Percentiles rank a stretch among this genome's conserved stretches.
Evolutionary conservation across 2,329 filamentous ascomycete genomes (phyloP).

Genomic region (Cercospora zeina): DNA sequence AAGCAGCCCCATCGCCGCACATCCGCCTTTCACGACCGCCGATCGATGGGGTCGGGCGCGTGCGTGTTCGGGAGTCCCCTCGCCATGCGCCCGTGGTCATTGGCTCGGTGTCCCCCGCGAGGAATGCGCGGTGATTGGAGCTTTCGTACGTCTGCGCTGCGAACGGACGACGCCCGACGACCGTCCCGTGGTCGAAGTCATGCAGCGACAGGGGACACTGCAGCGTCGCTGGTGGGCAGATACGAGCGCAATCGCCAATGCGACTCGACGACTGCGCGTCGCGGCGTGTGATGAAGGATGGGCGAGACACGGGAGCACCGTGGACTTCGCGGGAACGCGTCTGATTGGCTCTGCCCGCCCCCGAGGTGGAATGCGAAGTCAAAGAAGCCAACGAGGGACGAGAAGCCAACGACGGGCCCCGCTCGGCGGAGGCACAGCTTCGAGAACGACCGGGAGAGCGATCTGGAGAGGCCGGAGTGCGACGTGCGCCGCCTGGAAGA

Average conservation of each 20-base stretch:
- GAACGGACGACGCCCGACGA: background rate
- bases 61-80: constrained; percentile 13
- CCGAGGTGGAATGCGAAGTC: no score
- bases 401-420: background rate
- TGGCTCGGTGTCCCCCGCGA: background rate
- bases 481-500: background rate
- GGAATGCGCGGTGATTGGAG: constrained; percentile 13
- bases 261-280: background rate
- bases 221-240: background rate
- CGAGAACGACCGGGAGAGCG: background rate
- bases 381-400: background rate
- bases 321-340: background rate
- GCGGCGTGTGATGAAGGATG: background rate
- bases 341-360: no score
- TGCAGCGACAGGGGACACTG: constrained; percentile 2
- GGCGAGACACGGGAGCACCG: background rate
- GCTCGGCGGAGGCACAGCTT: background rate
- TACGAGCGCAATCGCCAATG: background rate
- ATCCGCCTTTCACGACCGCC: constrained; percentile 7
- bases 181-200: background rate
- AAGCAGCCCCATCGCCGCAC: constrained; percentile 10
- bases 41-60: constrained; percentile 14
- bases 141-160: constrained; percentile 7
- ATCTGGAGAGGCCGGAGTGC: background rate
- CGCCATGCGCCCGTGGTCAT: constrained; percentile 4